Evolutionary conservation across 768 basidiomycete species (phyloP), one percentile per base, ranked within the genome.

Genomic region (Suillus subalutaceus): DNA sequence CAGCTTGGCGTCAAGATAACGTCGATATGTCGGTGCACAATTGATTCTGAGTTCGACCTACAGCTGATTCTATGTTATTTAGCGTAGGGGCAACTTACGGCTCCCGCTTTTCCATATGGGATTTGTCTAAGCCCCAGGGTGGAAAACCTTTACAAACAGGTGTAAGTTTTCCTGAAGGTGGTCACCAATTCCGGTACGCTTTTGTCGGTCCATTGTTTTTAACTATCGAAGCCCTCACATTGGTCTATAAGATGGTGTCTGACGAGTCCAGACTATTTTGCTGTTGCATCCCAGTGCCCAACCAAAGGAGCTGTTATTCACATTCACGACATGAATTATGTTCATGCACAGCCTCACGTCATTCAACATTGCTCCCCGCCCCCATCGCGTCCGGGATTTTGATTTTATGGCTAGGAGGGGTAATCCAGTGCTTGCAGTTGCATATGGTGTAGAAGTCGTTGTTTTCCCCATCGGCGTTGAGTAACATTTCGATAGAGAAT

Each of bases 41-140:
- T 32, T 62, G 57, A 18, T 66, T 38, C 40, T 38, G 35, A 16
- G 3, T 4, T 40, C 23, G 48, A 13, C 26, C 16, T 10, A 23
- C 2, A 63, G 26, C 64, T 67, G 40, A 43, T 62, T 43, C 26
- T 16, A 20, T 18, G 0, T 8, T 46, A 61, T 65, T 63, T 66
- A 94, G 93, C 63, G 83, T 94, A 55, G 93, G 93, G 48, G 90
- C 89, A 38, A 86, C 86, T 26, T 93, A 88, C 72, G 90, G 90
- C 10, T 80, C 86, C n/a, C 83, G 81, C 62, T 93, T 91, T 73
- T 84, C 87, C 18, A 74, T 94, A 23, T 94, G 93, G 93, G 90
- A 94, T 72, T 82, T 91, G 62, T 83, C 86, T 15, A 86, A 85
- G 70, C 78, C 93, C 43, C 83, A 85, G 53, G 93, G 93, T 40